Conservation (phyloP, 768 basidiomycete genomes). For the Mrakia blollopis region DNA sequence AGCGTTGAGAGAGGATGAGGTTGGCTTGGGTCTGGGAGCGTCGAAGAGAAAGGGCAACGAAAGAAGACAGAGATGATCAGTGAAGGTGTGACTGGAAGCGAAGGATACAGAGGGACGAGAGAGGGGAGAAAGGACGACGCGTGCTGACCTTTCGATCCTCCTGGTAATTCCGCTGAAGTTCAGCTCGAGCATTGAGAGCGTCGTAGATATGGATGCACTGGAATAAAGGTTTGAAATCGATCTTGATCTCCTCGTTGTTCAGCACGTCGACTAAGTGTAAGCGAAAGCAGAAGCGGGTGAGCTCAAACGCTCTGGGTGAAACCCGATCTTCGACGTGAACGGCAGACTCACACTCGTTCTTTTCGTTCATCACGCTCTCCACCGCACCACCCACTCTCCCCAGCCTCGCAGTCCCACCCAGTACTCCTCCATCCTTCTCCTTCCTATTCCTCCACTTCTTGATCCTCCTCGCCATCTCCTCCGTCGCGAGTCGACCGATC, state of each 20-base stretch:
- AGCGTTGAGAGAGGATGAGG: conserved; percentile 65
- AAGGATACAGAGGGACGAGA: not conserved
- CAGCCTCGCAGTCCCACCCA: conserved; percentile 67
- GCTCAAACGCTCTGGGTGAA: not conserved
- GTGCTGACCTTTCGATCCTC: conserved; percentile 79
- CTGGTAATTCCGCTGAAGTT: conserved; percentile 86
- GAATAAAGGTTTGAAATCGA: conserved; percentile 91
- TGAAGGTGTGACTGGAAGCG: too few relatives aligned
- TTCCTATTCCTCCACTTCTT: conserved; percentile 76
- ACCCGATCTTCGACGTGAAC: not conserved
- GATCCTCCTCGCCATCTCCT: conserved; percentile 78
- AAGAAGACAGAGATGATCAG: conserved; percentile 7
- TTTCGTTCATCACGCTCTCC: conserved; percentile 71
- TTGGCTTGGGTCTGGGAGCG: conserved; percentile 81
- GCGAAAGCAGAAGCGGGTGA: not conserved
- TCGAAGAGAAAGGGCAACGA: not conserved
- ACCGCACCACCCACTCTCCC: conserved; percentile 66
- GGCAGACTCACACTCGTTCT: conserved; percentile 74
- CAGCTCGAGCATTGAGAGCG: conserved; percentile 80
- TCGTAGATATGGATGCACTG: conserved; percentile 97
- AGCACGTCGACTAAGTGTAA: conserved; percentile 67
- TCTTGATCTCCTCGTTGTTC: conserved; percentile 78
- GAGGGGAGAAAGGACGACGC: not conserved
- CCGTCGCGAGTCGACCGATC: conserved; percentile 80
- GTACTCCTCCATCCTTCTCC: conserved; percentile 64